Evolutionary conservation across 768 basidiomycete genomes (phyloP), one percentile per base, ranked within the genome.

Genomic region (Lentinula raphanica): DNA sequence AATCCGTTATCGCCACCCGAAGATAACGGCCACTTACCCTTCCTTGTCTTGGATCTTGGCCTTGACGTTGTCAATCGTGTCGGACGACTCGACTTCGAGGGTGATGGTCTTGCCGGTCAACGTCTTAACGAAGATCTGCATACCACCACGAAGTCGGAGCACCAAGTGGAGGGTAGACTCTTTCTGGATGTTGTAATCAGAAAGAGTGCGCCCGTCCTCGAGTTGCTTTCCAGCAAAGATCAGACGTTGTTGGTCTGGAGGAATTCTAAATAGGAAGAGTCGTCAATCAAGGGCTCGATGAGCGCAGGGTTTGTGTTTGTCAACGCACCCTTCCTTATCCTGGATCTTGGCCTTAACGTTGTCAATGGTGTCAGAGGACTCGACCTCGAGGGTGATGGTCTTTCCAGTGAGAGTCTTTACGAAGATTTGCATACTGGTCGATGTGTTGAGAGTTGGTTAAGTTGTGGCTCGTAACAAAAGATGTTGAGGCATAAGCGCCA

Each of bases 71-170:
- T 88, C 87, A 58, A 88, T 87, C 39, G 86, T 87, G 68, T 87
- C 86, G 0, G 86, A 87, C 0, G 85, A 86, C 72, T 90, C 90
- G 38, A 90, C 89, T 70, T 91, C 90, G 38, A 91, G 79, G n/a
- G 90, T 92, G 72, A 92, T 91, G 28, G 91, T 93, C 86, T 93
- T 92, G 60, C 91, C 90, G 6, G 90, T 92, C 45, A 92, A 74
- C 23, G 90, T 92, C 79, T 94, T 94, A 46, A 94, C 87, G 60
- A 91, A 92, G 66, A 92, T 90, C 73, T 93, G 88, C 89, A 90
- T 90, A 49, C 76, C 75, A 39, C 74, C 74, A 65, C 75, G 74
- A 7, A 76, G 73, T 54, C 77, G 74, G 31, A 71, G 74, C 32
- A 81, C 83, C 38, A 86, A 74, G 66, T 83, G 81, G 15, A 84